phyloP scores from a whole-genome alignment of 148 eudicot genomes.

The Dysphania ambrosioides region DNA sequence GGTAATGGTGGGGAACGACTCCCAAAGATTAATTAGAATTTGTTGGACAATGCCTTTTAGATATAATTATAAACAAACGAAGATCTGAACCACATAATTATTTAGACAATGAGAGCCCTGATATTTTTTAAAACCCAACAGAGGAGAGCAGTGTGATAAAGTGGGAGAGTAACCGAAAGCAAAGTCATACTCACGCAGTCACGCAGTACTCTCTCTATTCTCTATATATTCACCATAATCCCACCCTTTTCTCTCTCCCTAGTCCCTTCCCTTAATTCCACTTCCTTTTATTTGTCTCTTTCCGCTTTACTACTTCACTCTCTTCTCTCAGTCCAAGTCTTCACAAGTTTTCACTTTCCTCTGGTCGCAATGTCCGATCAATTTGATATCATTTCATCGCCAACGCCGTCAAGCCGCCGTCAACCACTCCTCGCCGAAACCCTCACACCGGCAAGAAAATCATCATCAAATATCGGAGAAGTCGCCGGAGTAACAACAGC shows the following conservation, averaged over 20 bases:
- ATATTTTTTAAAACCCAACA: neutral
- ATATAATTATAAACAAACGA: no score
- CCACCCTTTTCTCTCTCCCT: neutral
- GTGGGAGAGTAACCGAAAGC: conserved; percentile 14
- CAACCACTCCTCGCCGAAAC: conserved; percentile 19
- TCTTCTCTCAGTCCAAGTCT: neutral
- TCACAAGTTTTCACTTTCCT: neutral
- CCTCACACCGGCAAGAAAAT: conserved; percentile 8
- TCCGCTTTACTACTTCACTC: neutral
- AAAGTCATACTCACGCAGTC: neutral
- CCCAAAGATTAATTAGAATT: no score
- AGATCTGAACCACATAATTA: neutral
- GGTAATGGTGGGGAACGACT: no score
- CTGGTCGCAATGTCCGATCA: conserved; percentile 40
- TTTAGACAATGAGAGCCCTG: neutral
- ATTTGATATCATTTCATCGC: conserved; percentile 27
- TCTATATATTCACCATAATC: neutral
- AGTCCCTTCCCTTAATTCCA: no score
- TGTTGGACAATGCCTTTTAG: no score
- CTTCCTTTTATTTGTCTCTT: neutral
- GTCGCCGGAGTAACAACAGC: conserved; percentile 66
- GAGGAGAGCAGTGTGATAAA: neutral
- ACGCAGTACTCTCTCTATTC: no score
- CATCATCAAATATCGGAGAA: conserved; percentile 45
- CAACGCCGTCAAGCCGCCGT: conserved; percentile 19